Evolutionary conservation across 805 yeast species (phyloP), one percentile per base, ranked within the genome.

Genomic region (Diddensiella santjacobensis): DNA sequence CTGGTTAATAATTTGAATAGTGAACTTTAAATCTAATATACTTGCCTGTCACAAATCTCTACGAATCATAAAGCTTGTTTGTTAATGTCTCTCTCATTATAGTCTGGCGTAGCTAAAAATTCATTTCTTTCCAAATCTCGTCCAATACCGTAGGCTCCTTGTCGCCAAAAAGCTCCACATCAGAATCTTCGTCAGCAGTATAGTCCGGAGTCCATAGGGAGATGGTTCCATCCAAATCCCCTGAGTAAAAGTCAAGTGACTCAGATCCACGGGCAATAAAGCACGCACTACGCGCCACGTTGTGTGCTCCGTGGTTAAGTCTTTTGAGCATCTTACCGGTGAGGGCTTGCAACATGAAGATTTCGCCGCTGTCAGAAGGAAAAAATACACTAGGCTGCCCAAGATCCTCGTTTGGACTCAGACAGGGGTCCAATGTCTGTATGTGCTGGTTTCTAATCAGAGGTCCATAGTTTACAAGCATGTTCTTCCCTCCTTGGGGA

Each of bases 341-440:
- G 1, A 70, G 61, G 0, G 79, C 69, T 17, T 84, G 66, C 50
- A 73, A 81, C 42, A 84, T 71, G 36, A 81, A 70, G 0, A 87
- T 65, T 54, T 84, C 89, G 3, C 91, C 89, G 51, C 73, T 81
- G 55, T 86, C 93, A 0, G 88, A 81, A 0, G 95, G 91, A 46
- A 81, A 79, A 64, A 86, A 71, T 20, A 86, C 63, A 54, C 77
- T 76, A 50, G 79, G 85, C 4, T 73, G 59, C 30, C 74, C 80
- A 3, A 81, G 70, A 54, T 84, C 88, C 8, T 59, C 58, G 0
- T 63, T 53, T 0, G 81, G 79, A 45, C 78, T 74, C 18, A 84
- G 60, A 40, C 77, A 66, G 48, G 84, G 72, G 20, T 81, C 79
- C 1, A 81, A 66, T 11, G 77, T 74, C 58, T 82, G 88, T 4